A percentile compares a stretch with the other conserved stretches of the same genome.
Evolutionary conservation across 768 basidiomycete genomes (phyloP).

Genomic region (Hirschioporus abietinus): DNA sequence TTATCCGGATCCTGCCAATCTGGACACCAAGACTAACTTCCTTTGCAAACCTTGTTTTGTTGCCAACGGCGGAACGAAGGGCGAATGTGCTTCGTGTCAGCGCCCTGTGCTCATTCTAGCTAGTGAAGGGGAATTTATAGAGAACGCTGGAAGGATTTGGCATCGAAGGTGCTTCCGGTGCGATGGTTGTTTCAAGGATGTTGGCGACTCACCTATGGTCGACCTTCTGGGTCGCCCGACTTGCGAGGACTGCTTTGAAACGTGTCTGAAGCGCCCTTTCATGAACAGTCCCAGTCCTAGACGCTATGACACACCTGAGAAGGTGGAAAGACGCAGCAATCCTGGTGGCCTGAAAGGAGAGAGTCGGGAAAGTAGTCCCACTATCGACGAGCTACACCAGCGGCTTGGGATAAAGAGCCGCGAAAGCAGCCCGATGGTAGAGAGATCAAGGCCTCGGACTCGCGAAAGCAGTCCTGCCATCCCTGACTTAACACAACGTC

Average conservation of each 20-base stretch:
- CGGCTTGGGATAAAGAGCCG: slow-evolving; percentile 53
- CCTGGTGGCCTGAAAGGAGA: slow-evolving; percentile 40
- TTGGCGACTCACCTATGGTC: slow-evolving; percentile 72
- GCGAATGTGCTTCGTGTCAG: slow-evolving; percentile 60
- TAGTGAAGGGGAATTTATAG: slow-evolving; percentile 73
- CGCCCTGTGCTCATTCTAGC: slow-evolving; percentile 71
- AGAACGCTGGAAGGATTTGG: slow-evolving; percentile 68
- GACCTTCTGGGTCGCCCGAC: slow-evolving; percentile 79
- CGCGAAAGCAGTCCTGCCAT: slow-evolving; percentile 29
- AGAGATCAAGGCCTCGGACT: slow-evolving; percentile 10
- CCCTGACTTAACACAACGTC: slow-evolving; percentile 27
- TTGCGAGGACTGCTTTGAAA: slow-evolving; percentile 78
- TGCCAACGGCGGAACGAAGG: slow-evolving; percentile 70
- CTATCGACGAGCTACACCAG: slow-evolving; percentile 60
- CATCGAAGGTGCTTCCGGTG: slow-evolving; percentile 81
- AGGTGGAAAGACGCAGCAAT: slow-evolving; percentile 30
- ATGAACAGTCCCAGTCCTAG: slow-evolving; percentile 33
- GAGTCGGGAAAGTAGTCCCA: slow-evolving; percentile 51
- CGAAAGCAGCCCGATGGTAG: slow-evolving; percentile 41
- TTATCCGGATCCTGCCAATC: slow-evolving; percentile 61
- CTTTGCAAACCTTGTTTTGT: slow-evolving; percentile 73
- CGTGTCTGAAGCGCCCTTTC: slow-evolving; percentile 53
- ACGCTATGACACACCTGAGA: slow-evolving; percentile 25
- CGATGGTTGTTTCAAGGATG: slow-evolving; percentile 63
- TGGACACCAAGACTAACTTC: slow-evolving; percentile 38